Evolutionary conservation across 441 rosid genomes (phyloP).

Genomic region (Corymbia calophylla): DNA sequence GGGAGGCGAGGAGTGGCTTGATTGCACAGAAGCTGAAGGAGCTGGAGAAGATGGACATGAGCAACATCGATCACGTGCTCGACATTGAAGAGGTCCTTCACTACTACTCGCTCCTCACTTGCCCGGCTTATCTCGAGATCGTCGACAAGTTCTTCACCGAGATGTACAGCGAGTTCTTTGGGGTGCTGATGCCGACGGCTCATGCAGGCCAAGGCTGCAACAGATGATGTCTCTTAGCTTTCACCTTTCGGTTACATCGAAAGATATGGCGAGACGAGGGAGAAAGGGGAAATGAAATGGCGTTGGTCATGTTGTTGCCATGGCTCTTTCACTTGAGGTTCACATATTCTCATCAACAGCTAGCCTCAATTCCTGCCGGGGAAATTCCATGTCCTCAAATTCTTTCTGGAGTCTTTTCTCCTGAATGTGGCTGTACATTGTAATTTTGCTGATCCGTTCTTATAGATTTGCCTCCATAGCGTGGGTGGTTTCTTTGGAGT

Average conservation of each 20-base stretch:
- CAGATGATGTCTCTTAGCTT: neutral
- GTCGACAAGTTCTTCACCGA: constrained; percentile 74
- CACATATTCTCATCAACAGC: neutral
- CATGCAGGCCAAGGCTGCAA: constrained; percentile 10
- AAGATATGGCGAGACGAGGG: neutral
- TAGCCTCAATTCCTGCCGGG: neutral
- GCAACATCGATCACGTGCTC: constrained; percentile 52
- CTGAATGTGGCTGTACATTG: neutral
- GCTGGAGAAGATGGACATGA: constrained; percentile 54
- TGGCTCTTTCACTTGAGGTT: neutral
- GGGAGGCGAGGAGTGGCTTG: constrained; percentile 20
- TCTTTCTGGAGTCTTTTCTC: neutral
- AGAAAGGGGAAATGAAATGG: neutral
- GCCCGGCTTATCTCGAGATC: constrained; percentile 59
- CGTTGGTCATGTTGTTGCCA: neutral
- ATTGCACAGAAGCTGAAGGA: constrained; percentile 55
- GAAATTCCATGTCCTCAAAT: neutral
- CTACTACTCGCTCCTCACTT: constrained; percentile 75
- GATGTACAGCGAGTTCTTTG: constrained; percentile 44
- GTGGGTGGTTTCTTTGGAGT: neutral
- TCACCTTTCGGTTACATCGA: neutral
- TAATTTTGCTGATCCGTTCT: neutral
- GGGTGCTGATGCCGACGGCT: neutral
- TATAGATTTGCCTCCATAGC: neutral
- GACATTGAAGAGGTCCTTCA: constrained; percentile 72